These are phyloP conservation scores for Mycena metata DNA, from an alignment of 768 basidiomycete species.

Conservation along the genomic window DNA sequence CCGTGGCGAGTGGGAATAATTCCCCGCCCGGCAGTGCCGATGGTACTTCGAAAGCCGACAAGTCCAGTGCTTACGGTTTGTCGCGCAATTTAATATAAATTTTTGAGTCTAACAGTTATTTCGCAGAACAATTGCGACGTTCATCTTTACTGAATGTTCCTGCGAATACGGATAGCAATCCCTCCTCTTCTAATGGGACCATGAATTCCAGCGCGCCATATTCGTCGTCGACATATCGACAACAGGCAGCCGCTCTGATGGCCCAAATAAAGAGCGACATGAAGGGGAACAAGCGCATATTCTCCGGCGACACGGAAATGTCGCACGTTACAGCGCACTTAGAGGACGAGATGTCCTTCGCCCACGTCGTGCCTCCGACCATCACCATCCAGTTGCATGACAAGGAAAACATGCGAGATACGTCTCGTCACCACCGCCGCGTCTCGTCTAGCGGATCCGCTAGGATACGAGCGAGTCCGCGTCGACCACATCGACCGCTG, in stretches of 20 bases:
- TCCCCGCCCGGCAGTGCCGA: slow-evolving; percentile 43
- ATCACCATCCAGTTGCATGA: slow-evolving; percentile 30
- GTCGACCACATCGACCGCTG: slow-evolving; percentile 53
- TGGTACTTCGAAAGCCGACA: slow-evolving; percentile 29
- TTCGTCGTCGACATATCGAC: slow-evolving; percentile 78
- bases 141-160: slow-evolving; percentile 53
- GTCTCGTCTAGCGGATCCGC: slow-evolving; percentile 24
- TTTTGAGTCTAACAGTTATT: slow-evolving; percentile 13
- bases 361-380: slow-evolving; percentile 28
- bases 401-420: slow-evolving; percentile 36
- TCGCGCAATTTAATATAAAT: slow-evolving; percentile 5
- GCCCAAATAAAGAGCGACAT: slow-evolving; percentile 87
- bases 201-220: slow-evolving; percentile 56
- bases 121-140: slow-evolving; percentile 47
- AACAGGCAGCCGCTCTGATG: slow-evolving; percentile 86
- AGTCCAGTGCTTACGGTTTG: slow-evolving; percentile 41
- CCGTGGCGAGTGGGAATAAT: slow-evolving; percentile 60
- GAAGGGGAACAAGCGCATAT: slow-evolving; percentile 78
- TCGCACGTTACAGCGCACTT: slow-evolving; percentile 57
- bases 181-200: slow-evolving; percentile 48
- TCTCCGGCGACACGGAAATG: slow-evolving; percentile 74
- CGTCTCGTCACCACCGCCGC: slow-evolving; percentile 35
- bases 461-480: slow-evolving; percentile 54
- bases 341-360: slow-evolving; percentile 47
- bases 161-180: slow-evolving; percentile 43